phyloP scores from a whole-genome alignment of 257 asterid genomes.

The Leonotis leonurus region DNA sequence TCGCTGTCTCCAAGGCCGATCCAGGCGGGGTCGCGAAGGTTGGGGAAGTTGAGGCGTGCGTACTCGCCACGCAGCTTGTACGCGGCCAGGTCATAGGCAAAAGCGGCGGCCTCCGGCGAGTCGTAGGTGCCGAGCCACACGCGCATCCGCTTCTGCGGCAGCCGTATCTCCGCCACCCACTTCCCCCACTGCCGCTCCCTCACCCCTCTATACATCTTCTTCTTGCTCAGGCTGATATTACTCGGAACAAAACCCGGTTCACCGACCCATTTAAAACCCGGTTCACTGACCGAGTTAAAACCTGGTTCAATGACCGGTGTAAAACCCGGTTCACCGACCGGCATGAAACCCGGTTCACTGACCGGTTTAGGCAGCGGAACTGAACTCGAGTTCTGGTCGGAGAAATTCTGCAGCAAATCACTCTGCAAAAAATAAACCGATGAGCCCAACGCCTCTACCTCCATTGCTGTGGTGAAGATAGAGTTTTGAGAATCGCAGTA shows the following conservation, averaged over 20 bases:
- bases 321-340: slow-evolving; percentile 16
- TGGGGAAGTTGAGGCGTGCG: slow-evolving; percentile 80
- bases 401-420: slow-evolving; percentile 50
- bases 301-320: no score
- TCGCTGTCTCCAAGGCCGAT: slow-evolving; percentile 53
- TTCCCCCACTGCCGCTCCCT: slow-evolving; percentile 99
- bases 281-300: no score
- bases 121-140: slow-evolving; percentile 97
- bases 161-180: slow-evolving; percentile 95
- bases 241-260: slow-evolving; percentile 22
- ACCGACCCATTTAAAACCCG: slow-evolving; percentile 18
- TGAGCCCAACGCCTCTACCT: slow-evolving; percentile 50
- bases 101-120: slow-evolving; percentile 91
- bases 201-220: slow-evolving; percentile 86
- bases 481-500: slow-evolving; percentile 39
- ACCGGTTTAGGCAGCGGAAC: slow-evolving; percentile 10
- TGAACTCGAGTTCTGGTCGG: slow-evolving; percentile 31
- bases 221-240: slow-evolving; percentile 44
- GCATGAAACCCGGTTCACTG: slow-evolving; percentile 14
- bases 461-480: slow-evolving; percentile 5
- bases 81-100: slow-evolving; percentile 90
- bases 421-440: slow-evolving; percentile 66
- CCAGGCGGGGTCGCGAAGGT: slow-evolving; percentile 47
- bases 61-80: slow-evolving; percentile 94
- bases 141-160: slow-evolving; percentile 84